Conservation (phyloP, 2,329 filamentous ascomycete genomes). For the Arachnopeziza araneosa region DNA sequence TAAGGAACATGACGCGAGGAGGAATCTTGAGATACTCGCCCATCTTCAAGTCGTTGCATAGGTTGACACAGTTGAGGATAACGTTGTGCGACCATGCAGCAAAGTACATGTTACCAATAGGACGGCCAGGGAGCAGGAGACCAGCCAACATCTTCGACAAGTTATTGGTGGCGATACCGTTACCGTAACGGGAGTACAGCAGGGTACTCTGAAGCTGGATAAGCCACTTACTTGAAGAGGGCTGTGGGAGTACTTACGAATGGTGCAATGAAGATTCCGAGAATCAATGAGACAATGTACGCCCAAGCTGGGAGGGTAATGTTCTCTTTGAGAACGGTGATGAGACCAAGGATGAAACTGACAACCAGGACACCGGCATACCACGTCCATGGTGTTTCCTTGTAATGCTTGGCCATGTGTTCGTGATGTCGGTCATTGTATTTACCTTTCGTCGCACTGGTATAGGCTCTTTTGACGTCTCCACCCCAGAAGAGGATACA, state of each 20-base stretch:
- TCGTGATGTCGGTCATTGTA: constrained; percentile 47
- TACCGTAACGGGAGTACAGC: constrained; percentile 48
- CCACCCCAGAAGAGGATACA: constrained; percentile 50
- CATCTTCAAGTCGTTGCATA: constrained; percentile 51
- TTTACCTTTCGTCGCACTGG: constrained; percentile 37
- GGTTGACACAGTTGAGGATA: constrained; percentile 43
- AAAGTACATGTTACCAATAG: constrained; percentile 41
- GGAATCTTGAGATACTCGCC: constrained; percentile 52
- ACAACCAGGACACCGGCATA: constrained; percentile 33
- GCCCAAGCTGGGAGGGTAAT: constrained; percentile 39
- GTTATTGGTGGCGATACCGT: constrained; percentile 53
- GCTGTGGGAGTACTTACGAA: constrained; percentile 33
- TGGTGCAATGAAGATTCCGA: constrained; percentile 41
- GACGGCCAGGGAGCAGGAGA: constrained; percentile 38
- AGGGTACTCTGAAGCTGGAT: constrained; percentile 39
- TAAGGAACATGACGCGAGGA: constrained; percentile 38
- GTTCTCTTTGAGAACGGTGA: constrained; percentile 34
- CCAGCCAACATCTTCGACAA: constrained; percentile 48
- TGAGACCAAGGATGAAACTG: constrained; percentile 34
- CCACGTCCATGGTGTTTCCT: constrained; percentile 39
- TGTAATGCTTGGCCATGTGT: constrained; percentile 40
- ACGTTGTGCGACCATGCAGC: constrained; percentile 54
- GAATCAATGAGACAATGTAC: constrained; percentile 34
- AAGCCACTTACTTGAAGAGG: constrained; percentile 5
- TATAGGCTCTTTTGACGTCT: constrained; percentile 44